Evolutionary conservation across 2,329 filamentous ascomycete species (phyloP), one percentile per base, ranked within the genome.

Genomic region (Diaporthe amygdali): DNA sequence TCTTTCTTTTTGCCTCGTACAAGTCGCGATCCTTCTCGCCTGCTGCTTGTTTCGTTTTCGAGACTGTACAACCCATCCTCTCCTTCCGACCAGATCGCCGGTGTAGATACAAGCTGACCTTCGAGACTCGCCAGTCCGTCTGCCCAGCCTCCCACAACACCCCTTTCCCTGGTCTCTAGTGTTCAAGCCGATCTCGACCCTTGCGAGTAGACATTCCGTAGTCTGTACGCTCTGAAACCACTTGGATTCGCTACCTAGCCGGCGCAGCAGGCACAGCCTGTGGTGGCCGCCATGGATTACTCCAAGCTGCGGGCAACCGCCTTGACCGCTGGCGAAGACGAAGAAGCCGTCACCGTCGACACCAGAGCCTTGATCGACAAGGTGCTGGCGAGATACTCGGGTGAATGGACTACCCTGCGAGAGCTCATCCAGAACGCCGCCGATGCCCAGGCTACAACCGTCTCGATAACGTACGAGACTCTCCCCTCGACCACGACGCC

Each of bases 391-490:
- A 89, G 96, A 78, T 99, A 99, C 80, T 97, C 95, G 2, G 96
- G 96, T 77, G 97, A 99, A 85, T 98, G 96, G 92, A 95, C 90
- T 7, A 93, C 89, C 10, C 84, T 99, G 22, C 91, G 96, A 85
- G 96, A 99, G 81, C 91, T 99, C 73, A 95, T 99, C 54, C 96
- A 99, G 79, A 99, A 99, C 80, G 96, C 96, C n/a, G 96, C 96
- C 74, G 96, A 99, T 84, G 96, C 96, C 27, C 94, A 95, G 78
- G 96, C 96, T 59, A 93, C 92, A 20, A 95, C 91, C 69, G 96
- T 98, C 76, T 93, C 90, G 55, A 94, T 99, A 79, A 95, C 93
- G 77, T 97, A 96, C 86, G 96, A 99, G 81, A 97, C 96, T 2
- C 82, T 94, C 20, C 95, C 96, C 2, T 98, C 96, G 39, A 89